Base-by-base conservation (phyloP, 2,329 filamentous ascomycete species). In the Sclerotinia glacialis region DNA sequence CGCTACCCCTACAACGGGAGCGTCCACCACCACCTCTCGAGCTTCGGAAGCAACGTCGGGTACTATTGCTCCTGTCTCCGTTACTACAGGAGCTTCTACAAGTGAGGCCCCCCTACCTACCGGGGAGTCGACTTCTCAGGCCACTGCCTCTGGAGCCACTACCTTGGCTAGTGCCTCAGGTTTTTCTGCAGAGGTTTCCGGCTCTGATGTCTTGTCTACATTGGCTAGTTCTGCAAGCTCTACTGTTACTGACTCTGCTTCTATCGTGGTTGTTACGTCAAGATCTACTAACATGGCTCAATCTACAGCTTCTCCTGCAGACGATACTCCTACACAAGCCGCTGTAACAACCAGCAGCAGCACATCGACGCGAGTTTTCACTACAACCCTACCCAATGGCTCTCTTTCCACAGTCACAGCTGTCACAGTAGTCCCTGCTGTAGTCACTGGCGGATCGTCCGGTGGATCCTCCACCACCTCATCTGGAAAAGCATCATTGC, bases 331-430 rank as follows among this genome's bases (percentile, higher is more conserved):
- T 59, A 37, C 64, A 28, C 28, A 55, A 62, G 28, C 66, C 60
- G 60, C 66, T 63, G 64, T 67, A 59, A 58, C 44, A 34, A 47
- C 69, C 26, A 64, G 50, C 34, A 58, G 65, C 11, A 67, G 54
- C 12, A 53, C 65, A 0, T 53, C 66, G 8, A 68, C 65, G n/a
- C 67, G 69, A n/a, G 68, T 75, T 14, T 73, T 65, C 50, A 75
- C 72, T 11, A 72, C 73, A 5, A 75, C 73, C 2, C 44, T 72
- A 9, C 60, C 72, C 11, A 69, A 71, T 56, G 74, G 74, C n/a
- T 67, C 65, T 1, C 64, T 70, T 16, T 69, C 67, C 21, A 74
- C 72, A 6, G 68, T 74, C 16, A 75, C 73, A 28, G 61, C 59
- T 12, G 23, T 72, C 26, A 75, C 73, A 1, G 65, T 76, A 28